These are phyloP conservation scores for Lachancea waltii DNA, from an alignment of 805 yeast genomes.

Conservation along the genomic window DNA sequence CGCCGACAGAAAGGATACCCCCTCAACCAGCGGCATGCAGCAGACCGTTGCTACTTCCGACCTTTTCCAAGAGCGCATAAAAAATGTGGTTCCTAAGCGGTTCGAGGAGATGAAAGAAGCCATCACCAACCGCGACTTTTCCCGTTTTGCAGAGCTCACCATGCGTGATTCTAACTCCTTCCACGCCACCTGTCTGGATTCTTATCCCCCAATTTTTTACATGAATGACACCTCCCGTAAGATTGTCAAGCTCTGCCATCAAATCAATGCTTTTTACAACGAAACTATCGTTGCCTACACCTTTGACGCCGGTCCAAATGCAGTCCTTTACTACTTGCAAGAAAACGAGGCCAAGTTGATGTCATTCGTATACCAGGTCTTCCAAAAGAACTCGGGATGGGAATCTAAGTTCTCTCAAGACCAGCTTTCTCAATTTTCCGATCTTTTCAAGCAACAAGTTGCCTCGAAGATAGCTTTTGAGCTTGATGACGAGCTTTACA, in stretches of 20 bases:
- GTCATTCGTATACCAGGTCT: conserved; percentile 57
- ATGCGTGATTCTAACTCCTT: conserved; percentile 96
- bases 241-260: conserved; percentile 71
- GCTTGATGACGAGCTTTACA: conserved; percentile 46
- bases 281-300: conserved; percentile 88
- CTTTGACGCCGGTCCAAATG: conserved; percentile 98
- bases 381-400: conserved; percentile 67
- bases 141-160: conserved; percentile 78
- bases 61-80: conserved; percentile 72
- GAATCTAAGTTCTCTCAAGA: conserved; percentile 35
- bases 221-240: conserved; percentile 85
- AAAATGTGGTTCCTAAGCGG: conserved; percentile 78
- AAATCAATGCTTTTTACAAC: conserved; percentile 52
- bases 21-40: conserved; percentile 96
- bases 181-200: conserved; percentile 96
- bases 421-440: conserved; percentile 19
- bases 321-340: conserved; percentile 83
- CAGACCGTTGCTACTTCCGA: conserved; percentile 84
- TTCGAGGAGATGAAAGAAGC: conserved; percentile 76
- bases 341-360: conserved; percentile 69
- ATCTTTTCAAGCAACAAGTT: conserved; percentile 24
- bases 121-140: conserved; percentile 68
- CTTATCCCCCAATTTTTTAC: conserved; percentile 92
- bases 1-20: conserved; percentile 89
- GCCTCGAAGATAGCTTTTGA: conserved; percentile 33